A percentile compares a stretch with the other conserved stretches of the same genome.
Evolutionary conservation across 1,139 yeast genomes (phyloP).

Genomic region (Sugiyamaella paludigena): DNA sequence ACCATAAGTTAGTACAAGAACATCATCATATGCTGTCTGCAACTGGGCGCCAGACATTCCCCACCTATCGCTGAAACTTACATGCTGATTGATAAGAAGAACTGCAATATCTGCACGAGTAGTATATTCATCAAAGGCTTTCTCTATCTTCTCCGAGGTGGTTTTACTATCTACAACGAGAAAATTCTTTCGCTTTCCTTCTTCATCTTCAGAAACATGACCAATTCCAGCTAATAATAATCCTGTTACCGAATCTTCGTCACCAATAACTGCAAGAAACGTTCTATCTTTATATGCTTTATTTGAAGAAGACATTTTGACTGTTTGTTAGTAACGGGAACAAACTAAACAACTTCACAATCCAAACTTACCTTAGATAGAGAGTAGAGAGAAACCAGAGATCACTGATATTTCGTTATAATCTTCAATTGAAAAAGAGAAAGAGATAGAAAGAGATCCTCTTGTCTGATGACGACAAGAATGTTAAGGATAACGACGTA

Average conservation of each 20-base stretch:
- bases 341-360: no score
- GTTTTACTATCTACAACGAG: slow-evolving; percentile 81
- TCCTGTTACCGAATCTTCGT: slow-evolving; percentile 96
- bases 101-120: slow-evolving; percentile 89
- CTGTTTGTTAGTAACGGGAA: background rate
- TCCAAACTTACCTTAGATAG: background rate
- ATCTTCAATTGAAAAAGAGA: no score
- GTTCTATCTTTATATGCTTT: slow-evolving; percentile 49
- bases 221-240: slow-evolving; percentile 95
- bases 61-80: slow-evolving; percentile 18
- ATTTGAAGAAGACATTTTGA: slow-evolving; percentile 14
- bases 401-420: no score
- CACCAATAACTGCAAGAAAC: slow-evolving; percentile 89
- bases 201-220: slow-evolving; percentile 59
- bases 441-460: no score
- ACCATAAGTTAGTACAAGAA: background rate
- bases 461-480: no score
- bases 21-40: background rate
- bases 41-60: background rate
- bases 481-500: no score
- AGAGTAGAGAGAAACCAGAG: no score
- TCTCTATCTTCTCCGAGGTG: slow-evolving; percentile 67
- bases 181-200: slow-evolving; percentile 71
- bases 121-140: slow-evolving; percentile 74
- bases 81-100: slow-evolving; percentile 85